Percentiles rank a stretch among this genome's conserved stretches.
Conservation (phyloP, 257 asterid species). For the Solanum sejunctum region DNA sequence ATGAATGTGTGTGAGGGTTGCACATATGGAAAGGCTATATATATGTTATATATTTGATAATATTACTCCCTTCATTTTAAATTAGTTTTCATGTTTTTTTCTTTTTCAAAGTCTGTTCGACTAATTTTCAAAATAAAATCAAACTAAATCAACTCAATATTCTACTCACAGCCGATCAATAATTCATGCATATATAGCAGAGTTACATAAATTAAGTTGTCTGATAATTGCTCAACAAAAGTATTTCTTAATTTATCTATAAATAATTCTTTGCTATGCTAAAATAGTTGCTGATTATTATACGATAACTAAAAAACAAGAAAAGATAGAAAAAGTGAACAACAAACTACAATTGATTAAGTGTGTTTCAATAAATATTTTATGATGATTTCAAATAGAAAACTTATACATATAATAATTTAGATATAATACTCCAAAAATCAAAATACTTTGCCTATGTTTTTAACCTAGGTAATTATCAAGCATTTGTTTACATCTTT, state of each 20-base stretch:
- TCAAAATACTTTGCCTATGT: not conserved
- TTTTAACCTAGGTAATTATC: not conserved
- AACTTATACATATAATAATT: accelerated
- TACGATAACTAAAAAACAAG: not conserved
- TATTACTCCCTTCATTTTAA: not conserved
- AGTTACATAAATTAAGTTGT: not conserved
- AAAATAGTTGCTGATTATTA: not conserved
- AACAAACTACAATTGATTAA: not conserved
- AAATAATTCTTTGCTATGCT: not conserved
- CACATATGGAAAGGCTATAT: not conserved
- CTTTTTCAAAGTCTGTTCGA: not conserved
- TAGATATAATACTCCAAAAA: not conserved
- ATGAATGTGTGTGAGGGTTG: not conserved
- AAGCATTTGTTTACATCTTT: not conserved
- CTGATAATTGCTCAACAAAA: not conserved
- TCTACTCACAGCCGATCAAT: not conserved
- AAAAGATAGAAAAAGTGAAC: not conserved
- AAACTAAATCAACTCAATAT: too few relatives aligned
- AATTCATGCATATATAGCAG: not conserved
- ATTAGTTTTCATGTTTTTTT: not conserved
- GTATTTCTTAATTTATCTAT: not conserved
- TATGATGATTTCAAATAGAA: accelerated
- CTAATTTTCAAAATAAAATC: accelerated
- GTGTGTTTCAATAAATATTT: accelerated
- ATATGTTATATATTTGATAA: not conserved